Evolutionary conservation across 306 rosid species (phyloP), one percentile per base, ranked within the genome.

Genomic region (Arachis hypogaea): DNA sequence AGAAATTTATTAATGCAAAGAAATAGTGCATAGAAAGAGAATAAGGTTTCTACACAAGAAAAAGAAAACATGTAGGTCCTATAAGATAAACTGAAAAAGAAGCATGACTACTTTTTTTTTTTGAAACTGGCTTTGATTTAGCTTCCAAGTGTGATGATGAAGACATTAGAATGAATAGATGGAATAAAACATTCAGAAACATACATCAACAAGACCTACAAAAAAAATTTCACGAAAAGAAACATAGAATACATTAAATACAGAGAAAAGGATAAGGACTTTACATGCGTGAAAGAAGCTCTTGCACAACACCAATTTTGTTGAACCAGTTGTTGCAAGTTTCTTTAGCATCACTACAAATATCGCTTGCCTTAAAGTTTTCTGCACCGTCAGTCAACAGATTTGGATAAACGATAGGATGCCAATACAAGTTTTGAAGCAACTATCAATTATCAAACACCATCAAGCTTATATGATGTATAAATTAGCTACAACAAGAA

Each of bases 261-360:
- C 11, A 56, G 56, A 62, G 55, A 22, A 64, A 72, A 79, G 79
- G 63, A 65, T 59, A 77, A 50, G 67, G 75, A 83, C 80, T 66
- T 86, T 69, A 94, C 98, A 94, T 88, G 88, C 97, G 98, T 57
- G 98, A 97, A 87, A 94, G 97, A 88, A 94, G 97, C 88, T 91
- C 97, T 77, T 81, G 88, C 74, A 94, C 84, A 56, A 88, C 93
- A 82, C 97, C 98, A 80, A 94, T 89, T 86, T 94, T 94, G 86
- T 86, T 74, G 83, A 94, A 91, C 98, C 98, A 94, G 61, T 94
- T 91, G 67, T 88, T 65, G 86, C 98, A 94, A 74, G 98, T 94
- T 89, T 91, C 98, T 83, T 91, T 94, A 46, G 98, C 98, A 61
- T 88, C 91, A 33, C 78, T 79, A 80, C 93, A 85, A 54, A 94